These are phyloP conservation scores for Acanthamoeba sp. DNA, from an alignment of 208 protist genomes.

Conservation along the genomic window DNA sequence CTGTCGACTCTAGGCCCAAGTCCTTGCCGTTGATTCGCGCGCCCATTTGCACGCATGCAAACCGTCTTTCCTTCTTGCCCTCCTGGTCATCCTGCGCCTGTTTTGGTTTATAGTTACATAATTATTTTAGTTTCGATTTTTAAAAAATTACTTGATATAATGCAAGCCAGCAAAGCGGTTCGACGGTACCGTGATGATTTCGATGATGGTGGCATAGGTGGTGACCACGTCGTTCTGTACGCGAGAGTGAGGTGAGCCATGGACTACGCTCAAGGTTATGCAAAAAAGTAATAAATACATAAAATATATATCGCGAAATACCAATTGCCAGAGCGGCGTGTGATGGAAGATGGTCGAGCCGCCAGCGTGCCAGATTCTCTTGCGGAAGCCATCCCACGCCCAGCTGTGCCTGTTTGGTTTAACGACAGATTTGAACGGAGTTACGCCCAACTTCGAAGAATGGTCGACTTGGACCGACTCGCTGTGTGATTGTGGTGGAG, in stretches of 20 bases:
- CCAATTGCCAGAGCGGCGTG: conserved; percentile 34
- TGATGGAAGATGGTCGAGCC: conserved; percentile 47
- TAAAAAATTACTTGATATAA: background rate
- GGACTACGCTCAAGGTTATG: background rate
- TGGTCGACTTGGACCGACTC: background rate
- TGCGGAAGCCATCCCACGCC: conserved; percentile 61
- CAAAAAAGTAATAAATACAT: too few species aligned
- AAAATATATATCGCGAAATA: background rate
- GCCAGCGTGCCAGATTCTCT: conserved; percentile 34
- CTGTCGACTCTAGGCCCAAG: background rate
- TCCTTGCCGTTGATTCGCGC: conserved; percentile 41
- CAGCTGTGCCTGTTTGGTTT: background rate
- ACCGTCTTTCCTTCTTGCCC: conserved; percentile 10
- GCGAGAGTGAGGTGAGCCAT: background rate
- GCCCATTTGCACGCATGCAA: background rate
- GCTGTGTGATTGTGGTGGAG: background rate
- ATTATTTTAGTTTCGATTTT: background rate
- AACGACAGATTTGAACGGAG: too few species aligned
- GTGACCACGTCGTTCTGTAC: conserved; percentile 22
- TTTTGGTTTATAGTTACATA: too few species aligned
- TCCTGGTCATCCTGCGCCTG: conserved; percentile 27
- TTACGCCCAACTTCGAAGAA: background rate
- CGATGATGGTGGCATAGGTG: background rate
- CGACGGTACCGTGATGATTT: background rate
- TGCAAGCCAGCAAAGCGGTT: too few species aligned